These are phyloP conservation scores for Wickerhamomyces sp. DNA, from an alignment of 1,139 yeast species.

Conservation along the genomic window DNA sequence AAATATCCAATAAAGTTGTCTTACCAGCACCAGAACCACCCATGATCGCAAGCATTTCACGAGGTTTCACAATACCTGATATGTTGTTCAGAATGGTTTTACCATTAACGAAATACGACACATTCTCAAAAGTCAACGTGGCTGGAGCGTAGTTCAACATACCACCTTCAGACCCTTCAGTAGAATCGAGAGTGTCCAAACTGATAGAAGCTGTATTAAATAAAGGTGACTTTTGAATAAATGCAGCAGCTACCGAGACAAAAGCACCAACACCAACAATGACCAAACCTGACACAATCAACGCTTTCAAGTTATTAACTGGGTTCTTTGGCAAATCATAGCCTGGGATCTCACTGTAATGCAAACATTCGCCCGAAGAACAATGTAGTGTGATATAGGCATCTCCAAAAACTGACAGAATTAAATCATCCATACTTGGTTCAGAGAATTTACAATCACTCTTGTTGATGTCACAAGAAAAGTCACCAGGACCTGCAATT, in stretches of 20 bases:
- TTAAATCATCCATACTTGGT: constrained; percentile 93
- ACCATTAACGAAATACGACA: constrained; percentile 58
- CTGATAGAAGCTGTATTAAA: constrained; percentile 35
- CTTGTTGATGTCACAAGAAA: constrained; percentile 63
- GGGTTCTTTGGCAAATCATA: constrained; percentile 63
- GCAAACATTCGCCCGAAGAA: constrained; percentile 84
- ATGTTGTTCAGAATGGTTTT: constrained; percentile 52
- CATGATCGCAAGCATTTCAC: constrained; percentile 92
- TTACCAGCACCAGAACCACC: constrained; percentile 99
- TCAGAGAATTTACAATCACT: constrained; percentile 77
- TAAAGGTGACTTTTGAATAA: constrained; percentile 59
- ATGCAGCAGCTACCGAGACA: constrained; percentile 39
- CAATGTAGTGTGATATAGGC: constrained; percentile 79
- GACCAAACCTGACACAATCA: constrained; percentile 48
- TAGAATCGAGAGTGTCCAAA: constrained; percentile 31
- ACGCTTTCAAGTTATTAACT: constrained; percentile 42
- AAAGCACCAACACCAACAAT: constrained; percentile 33
- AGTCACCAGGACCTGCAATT: constrained; percentile 89
- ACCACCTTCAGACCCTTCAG: constrained; percentile 38
- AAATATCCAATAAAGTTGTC: constrained; percentile 83
- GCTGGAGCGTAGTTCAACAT: constrained; percentile 68
- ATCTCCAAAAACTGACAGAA: constrained; percentile 88
- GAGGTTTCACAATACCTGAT: constrained; percentile 76
- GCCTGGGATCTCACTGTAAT: constrained; percentile 90
- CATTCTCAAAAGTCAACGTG: constrained; percentile 66